These are phyloP conservation scores for Catharanthus roseus DNA, from an alignment of 257 asterid species.

Conservation along the genomic window DNA sequence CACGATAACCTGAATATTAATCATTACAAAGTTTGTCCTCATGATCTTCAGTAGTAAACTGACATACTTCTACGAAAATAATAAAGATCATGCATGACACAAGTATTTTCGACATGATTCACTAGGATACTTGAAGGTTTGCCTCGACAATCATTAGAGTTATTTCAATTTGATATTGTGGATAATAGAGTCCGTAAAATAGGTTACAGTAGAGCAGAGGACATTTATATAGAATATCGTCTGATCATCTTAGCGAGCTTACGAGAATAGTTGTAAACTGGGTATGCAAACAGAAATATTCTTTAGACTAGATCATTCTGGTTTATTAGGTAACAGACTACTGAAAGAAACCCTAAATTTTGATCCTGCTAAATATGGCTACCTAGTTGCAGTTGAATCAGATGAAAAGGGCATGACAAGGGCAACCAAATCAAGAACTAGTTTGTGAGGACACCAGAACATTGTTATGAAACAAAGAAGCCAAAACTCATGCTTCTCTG, in stretches of 20 bases:
- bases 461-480: background rate
- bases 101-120: background rate
- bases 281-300: background rate
- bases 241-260: constrained; percentile 5
- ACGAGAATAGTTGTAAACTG: background rate
- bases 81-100: background rate
- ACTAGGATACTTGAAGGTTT: background rate
- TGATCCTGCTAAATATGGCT: background rate
- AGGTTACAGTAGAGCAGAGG: background rate
- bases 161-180: background rate
- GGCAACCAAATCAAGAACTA: no score
- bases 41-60: background rate
- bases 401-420: background rate
- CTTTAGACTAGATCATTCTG: background rate
- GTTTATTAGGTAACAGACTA: background rate
- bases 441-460: no score
- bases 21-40: background rate
- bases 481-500: background rate
- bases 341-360: background rate
- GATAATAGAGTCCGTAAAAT: background rate
- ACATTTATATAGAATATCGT: background rate
- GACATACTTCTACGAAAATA: background rate
- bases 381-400: background rate
- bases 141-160: background rate
- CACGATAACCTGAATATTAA: background rate